Evolutionary conservation across 148 eudicot species (phyloP).

Genomic region (Camellia granthamiana): DNA sequence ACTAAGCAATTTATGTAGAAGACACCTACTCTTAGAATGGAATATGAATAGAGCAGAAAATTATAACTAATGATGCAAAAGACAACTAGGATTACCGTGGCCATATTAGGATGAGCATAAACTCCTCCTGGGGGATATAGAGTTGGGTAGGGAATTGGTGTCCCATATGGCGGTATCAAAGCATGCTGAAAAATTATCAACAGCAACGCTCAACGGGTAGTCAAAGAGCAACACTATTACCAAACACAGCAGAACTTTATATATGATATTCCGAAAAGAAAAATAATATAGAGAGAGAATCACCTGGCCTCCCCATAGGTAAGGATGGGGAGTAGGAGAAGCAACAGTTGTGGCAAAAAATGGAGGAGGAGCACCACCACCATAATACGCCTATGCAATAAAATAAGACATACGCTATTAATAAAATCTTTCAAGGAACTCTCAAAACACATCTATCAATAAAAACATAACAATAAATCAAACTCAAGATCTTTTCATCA

Average conservation of each 20-base stretch:
- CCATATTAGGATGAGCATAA: constrained; percentile 77
- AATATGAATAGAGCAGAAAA: background rate
- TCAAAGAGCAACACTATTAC: background rate
- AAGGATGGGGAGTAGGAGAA: constrained; percentile 78
- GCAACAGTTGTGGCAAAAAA: constrained; percentile 71
- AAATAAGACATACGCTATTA: background rate
- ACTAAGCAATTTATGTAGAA: background rate
- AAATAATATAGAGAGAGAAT: constrained; percentile 10
- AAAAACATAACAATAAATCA: background rate
- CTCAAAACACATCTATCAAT: background rate
- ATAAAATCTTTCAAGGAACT: background rate
- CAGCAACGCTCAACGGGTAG: background rate
- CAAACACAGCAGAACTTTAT: background rate
- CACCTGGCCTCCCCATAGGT: constrained; percentile 85
- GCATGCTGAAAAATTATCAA: constrained; percentile 43
- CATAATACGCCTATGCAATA: constrained; percentile 64
- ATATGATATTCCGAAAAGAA: background rate
- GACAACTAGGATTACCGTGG: constrained; percentile 44
- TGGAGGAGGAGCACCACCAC: constrained; percentile 61
- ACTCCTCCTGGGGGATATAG: constrained; percentile 74
- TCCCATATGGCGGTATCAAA: constrained; percentile 62
- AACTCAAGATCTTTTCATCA: background rate
- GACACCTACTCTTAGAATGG: background rate
- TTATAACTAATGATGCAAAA: background rate
- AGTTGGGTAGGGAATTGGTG: constrained; percentile 89